These are phyloP conservation scores for Eryngium alpinum DNA, from an alignment of 140 eudicot genomes.

Conservation along the genomic window DNA sequence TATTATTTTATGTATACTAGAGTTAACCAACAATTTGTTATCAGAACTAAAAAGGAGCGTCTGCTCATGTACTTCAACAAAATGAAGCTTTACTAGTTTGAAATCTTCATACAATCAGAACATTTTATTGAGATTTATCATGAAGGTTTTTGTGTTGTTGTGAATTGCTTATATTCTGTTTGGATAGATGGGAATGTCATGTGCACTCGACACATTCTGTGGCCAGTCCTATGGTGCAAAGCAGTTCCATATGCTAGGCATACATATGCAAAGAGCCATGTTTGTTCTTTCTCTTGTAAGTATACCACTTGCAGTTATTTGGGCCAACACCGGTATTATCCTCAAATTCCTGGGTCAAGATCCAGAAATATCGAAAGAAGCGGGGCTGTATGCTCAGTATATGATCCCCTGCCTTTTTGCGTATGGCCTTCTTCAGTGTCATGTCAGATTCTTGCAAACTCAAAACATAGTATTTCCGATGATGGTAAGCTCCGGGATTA, in stretches of 20 bases:
- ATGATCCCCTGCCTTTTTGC: constrained; percentile 82
- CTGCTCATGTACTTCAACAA: not conserved
- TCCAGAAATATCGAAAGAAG: constrained; percentile 55
- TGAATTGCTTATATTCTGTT: not conserved
- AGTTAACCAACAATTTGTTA: not conserved
- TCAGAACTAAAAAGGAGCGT: not conserved
- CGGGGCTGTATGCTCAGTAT: constrained; percentile 49
- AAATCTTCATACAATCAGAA: not conserved
- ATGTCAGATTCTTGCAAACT: constrained; percentile 66
- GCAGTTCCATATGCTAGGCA: constrained; percentile 81
- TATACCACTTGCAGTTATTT: constrained; percentile 62
- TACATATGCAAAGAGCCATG: constrained; percentile 80
- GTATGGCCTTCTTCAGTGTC: constrained; percentile 66
- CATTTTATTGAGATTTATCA: not conserved
- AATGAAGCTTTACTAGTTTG: not conserved
- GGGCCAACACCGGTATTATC: constrained; percentile 64
- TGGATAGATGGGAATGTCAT: constrained; percentile 78
- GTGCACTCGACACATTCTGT: constrained; percentile 84
- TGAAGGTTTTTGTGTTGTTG: not conserved
- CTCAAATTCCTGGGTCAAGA: constrained; percentile 65
- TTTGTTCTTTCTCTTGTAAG: constrained; percentile 42
- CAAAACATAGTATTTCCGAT: constrained; percentile 78
- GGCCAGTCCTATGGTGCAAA: constrained; percentile 94
- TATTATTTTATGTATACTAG: not conserved
- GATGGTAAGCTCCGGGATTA: constrained; percentile 61